A percentile compares a stretch with the other conserved stretches of the same genome.
These are phyloP conservation scores for Chlorella variabilis DNA, from an alignment of 163 green algal species.

Conservation along the genomic window DNA sequence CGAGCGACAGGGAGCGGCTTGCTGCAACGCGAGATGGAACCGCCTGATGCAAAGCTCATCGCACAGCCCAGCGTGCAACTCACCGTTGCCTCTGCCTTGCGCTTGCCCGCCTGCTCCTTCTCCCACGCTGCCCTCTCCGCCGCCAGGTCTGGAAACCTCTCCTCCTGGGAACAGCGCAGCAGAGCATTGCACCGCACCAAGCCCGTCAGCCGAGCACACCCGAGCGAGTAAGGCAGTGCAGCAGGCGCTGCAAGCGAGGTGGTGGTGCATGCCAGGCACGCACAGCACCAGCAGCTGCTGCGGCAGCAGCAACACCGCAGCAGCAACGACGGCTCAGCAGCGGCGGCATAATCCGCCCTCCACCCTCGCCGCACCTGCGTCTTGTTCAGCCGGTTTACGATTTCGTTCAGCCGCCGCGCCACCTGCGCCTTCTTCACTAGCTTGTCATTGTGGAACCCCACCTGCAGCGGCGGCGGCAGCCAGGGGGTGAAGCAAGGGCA, in stretches of 20 bases:
- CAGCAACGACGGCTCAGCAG: neutral
- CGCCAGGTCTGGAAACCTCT: conserved; percentile 61
- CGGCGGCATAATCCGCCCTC: neutral
- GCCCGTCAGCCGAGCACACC: neutral
- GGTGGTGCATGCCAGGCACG: neutral
- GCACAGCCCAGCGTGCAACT: neutral
- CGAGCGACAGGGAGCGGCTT: too few relatives aligned
- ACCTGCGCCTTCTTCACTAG: conserved; percentile 79
- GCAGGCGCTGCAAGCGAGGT: neutral
- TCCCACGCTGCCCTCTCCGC: conserved; percentile 64
- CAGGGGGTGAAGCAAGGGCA: neutral
- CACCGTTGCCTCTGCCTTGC: conserved; percentile 60
- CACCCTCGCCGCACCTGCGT: conserved; percentile 69
- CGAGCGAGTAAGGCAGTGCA: neutral
- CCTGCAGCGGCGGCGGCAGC: conserved; percentile 53
- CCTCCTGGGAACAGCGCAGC: neutral
- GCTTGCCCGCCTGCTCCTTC: conserved; percentile 52
- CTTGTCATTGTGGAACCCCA: conserved; percentile 89
- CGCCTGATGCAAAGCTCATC: too few relatives aligned
- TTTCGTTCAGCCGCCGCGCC: conserved; percentile 82
- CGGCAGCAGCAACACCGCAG: neutral
- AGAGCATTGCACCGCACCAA: too few relatives aligned
- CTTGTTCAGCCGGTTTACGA: conserved; percentile 96
- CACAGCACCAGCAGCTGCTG: neutral
- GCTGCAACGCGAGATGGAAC: too few relatives aligned